A percentile compares a stretch with the other conserved stretches of the same genome.
Evolutionary conservation across 257 asterid genomes (phyloP).

Genomic region (Marsdenia floribunda): DNA sequence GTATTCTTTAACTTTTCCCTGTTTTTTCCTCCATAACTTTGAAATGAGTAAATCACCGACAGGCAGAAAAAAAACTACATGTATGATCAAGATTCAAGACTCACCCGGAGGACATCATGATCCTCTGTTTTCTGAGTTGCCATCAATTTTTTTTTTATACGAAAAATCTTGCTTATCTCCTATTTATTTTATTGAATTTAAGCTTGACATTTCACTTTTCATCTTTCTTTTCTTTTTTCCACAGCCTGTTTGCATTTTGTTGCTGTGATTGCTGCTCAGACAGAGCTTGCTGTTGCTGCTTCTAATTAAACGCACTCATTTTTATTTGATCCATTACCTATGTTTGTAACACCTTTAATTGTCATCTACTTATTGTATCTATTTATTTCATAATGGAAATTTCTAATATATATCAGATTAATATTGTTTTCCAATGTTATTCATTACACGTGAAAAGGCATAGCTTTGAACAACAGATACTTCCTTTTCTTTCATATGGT

Average conservation of each 20-base stretch:
- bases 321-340: background rate
- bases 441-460: background rate
- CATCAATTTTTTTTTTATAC: too few relatives aligned
- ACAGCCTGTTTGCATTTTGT: background rate
- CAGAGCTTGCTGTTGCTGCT: slow-evolving; percentile 6
- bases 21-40: background rate
- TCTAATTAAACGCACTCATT: background rate
- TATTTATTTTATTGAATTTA: background rate
- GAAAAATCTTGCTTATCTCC: too few relatives aligned
- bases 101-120: background rate
- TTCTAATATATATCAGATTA: too few relatives aligned
- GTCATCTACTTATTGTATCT: background rate
- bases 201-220: background rate
- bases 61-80: too few relatives aligned
- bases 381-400: background rate
- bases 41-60: background rate
- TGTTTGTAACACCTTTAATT: too few relatives aligned
- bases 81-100: background rate
- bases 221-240: background rate
- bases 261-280: slow-evolving; percentile 2
- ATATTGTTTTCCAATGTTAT: background rate
- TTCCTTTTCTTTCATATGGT: background rate
- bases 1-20: background rate
- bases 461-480: background rate
- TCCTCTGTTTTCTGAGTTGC: too few relatives aligned